phyloP scores from a whole-genome alignment of 2,329 filamentous ascomycete species.

The Aureobasidium pullulans region DNA sequence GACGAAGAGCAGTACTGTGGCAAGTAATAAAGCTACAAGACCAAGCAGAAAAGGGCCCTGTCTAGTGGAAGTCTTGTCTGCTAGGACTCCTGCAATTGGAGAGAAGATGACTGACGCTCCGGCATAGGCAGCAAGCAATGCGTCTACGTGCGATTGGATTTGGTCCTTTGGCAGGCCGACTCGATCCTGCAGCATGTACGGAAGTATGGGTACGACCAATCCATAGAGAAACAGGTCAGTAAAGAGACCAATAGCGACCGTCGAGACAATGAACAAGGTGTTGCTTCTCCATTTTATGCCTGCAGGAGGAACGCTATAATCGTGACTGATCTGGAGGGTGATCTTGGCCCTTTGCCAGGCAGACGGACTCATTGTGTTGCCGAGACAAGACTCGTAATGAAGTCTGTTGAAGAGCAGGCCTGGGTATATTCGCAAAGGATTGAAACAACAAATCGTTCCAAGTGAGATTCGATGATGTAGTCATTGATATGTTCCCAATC shows the following conservation, averaged over 20 bases:
- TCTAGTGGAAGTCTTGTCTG: constrained; percentile 47
- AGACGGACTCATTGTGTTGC: neutral
- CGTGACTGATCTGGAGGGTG: constrained; percentile 28
- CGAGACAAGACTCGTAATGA: neutral
- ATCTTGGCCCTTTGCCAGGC: constrained; percentile 21
- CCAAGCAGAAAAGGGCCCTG: constrained; percentile 53
- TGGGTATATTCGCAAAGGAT: no score
- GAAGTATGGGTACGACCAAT: constrained; percentile 51
- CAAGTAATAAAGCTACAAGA: constrained; percentile 43
- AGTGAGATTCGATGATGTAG: neutral
- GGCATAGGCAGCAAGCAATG: constrained; percentile 48
- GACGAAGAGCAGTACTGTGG: constrained; percentile 49
- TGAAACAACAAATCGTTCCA: no score
- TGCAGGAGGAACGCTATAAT: constrained; percentile 27
- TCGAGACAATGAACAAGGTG: constrained; percentile 51
- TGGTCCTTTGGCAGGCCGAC: constrained; percentile 41
- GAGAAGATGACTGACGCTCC: constrained; percentile 46
- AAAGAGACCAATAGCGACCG: constrained; percentile 49
- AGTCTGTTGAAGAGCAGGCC: neutral
- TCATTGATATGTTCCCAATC: neutral
- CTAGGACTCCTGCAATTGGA: constrained; percentile 46
- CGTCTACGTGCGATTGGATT: constrained; percentile 47
- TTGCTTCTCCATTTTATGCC: constrained; percentile 50
- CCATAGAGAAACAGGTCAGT: constrained; percentile 55
- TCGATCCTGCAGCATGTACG: constrained; percentile 49